Conservation (phyloP, 2,329 filamentous ascomycete genomes). For the Penicillium sp. region DNA sequence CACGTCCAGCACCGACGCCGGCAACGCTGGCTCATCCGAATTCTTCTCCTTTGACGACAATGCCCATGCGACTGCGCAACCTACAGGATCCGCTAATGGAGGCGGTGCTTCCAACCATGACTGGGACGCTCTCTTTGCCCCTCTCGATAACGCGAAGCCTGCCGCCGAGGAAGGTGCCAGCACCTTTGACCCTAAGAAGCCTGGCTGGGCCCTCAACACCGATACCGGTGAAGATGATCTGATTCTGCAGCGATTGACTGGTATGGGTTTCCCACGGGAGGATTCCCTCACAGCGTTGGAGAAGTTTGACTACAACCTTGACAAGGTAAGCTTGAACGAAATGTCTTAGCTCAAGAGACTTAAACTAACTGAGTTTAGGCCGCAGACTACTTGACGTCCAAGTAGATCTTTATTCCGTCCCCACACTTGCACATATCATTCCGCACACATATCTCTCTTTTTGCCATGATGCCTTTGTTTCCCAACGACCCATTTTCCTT, state of each 20-base stretch:
- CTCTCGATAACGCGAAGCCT: constrained; percentile 59
- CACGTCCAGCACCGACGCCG: constrained; percentile 20
- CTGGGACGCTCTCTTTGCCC: constrained; percentile 93
- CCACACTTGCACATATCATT: constrained; percentile 24
- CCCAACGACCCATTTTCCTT: constrained; percentile 11
- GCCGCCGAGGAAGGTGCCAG: constrained; percentile 20
- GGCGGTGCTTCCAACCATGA: constrained; percentile 61
- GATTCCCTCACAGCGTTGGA: constrained; percentile 80
- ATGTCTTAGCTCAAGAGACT: neutral
- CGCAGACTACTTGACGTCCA: constrained; percentile 44
- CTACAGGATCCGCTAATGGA: constrained; percentile 40
- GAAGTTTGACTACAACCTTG: constrained; percentile 93
- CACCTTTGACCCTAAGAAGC: constrained; percentile 28
- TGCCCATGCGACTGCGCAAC: constrained; percentile 38
- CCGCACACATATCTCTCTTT: constrained; percentile 18
- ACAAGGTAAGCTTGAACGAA: constrained; percentile 66
- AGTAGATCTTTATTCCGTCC: constrained; percentile 26
- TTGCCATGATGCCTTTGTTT: constrained; percentile 19
- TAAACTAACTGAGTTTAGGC: constrained; percentile 29
- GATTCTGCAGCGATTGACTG: constrained; percentile 82
- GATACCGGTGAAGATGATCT: constrained; percentile 85
- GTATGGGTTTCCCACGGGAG: constrained; percentile 79
- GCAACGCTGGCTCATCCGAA: constrained; percentile 31
- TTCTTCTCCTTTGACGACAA: constrained; percentile 42
- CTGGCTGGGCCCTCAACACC: constrained; percentile 70